A percentile compares a stretch with the other conserved stretches of the same genome.
phyloP scores from a whole-genome alignment of 768 basidiomycete genomes.

The Calocybe cyanea region DNA sequence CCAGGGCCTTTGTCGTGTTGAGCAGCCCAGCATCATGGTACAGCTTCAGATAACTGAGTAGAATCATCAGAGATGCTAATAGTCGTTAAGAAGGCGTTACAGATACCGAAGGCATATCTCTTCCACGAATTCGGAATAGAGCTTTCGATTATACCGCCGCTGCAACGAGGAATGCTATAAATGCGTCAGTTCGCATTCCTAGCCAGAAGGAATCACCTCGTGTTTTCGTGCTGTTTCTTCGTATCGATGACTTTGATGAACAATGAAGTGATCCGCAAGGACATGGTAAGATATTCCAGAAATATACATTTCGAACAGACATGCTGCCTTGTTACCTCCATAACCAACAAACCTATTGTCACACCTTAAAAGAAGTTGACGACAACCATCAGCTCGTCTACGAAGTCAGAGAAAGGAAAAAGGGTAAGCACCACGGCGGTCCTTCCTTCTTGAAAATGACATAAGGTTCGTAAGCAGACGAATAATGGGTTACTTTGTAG shows the following conservation, averaged over 20 bases:
- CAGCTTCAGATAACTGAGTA: conserved; percentile 55
- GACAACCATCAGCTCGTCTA: neutral
- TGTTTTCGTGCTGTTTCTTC: conserved; percentile 69
- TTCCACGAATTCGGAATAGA: conserved; percentile 77
- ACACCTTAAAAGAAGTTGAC: conserved; percentile 64
- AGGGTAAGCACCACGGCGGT: conserved; percentile 56
- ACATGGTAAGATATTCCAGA: conserved; percentile 83
- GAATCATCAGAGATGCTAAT: neutral
- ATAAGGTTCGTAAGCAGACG: conserved; percentile 86
- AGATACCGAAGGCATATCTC: conserved; percentile 64
- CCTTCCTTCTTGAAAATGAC: conserved; percentile 76
- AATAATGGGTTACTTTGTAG: conserved; percentile 75
- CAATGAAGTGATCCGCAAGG: conserved; percentile 81
- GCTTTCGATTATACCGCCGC: conserved; percentile 72
- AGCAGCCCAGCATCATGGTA: conserved; percentile 51
- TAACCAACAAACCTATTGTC: conserved; percentile 90
- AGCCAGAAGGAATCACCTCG: conserved; percentile 43
- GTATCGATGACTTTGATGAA: conserved; percentile 83
- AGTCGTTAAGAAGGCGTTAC: neutral
- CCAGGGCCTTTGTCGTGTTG: conserved; percentile 46
- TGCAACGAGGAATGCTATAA: conserved; percentile 21
- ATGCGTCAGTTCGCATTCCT: neutral
- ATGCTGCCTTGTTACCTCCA: conserved; percentile 91
- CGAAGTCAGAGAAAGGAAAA: conserved; percentile 1
- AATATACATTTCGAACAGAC: conserved; percentile 87